Conservation (phyloP, 2,329 filamentous ascomycete genomes). For the Ascochyta koolunga region DNA sequence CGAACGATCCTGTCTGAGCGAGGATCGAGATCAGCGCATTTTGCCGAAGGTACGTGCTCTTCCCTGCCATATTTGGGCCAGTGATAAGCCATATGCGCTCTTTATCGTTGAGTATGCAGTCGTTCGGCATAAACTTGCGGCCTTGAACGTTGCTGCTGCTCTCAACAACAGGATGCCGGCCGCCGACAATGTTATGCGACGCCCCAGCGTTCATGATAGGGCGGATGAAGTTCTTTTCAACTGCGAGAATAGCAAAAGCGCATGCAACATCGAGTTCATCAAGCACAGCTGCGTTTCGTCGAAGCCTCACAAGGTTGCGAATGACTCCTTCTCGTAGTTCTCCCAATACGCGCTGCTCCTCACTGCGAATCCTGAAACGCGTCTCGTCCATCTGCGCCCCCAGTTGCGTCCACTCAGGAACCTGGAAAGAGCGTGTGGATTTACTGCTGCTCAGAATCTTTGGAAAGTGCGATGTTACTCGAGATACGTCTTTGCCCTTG, state of each 20-base stretch:
- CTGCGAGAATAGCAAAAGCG: constrained; percentile 80
- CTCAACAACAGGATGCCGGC: constrained; percentile 92
- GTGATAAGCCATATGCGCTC: constrained; percentile 74
- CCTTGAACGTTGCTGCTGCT: constrained; percentile 79
- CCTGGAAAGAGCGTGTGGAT: constrained; percentile 82
- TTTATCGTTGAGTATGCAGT: constrained; percentile 79
- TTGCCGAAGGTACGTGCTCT: constrained; percentile 93
- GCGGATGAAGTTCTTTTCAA: constrained; percentile 74
- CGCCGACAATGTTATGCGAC: constrained; percentile 78
- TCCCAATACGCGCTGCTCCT: constrained; percentile 82
- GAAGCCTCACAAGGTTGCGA: constrained; percentile 79
- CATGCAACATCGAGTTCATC: constrained; percentile 92
- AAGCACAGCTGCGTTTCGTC: constrained; percentile 87
- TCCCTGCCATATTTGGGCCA: constrained; percentile 98
- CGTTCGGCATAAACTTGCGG: constrained; percentile 81
- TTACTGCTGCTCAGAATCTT: constrained; percentile 77
- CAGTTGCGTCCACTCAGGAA: constrained; percentile 81
- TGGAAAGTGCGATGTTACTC: constrained; percentile 48
- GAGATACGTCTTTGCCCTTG: constrained; percentile 71
- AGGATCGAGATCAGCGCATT: constrained; percentile 94
- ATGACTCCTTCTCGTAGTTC: constrained; percentile 77
- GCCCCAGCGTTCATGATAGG: constrained; percentile 71
- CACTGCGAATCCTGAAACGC: constrained; percentile 77
- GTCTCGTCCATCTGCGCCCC: constrained; percentile 80
- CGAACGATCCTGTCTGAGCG: constrained; percentile 90